Evolutionary conservation across 1,139 yeast species (phyloP).

Genomic region (Entelexis sorbosivorans): DNA sequence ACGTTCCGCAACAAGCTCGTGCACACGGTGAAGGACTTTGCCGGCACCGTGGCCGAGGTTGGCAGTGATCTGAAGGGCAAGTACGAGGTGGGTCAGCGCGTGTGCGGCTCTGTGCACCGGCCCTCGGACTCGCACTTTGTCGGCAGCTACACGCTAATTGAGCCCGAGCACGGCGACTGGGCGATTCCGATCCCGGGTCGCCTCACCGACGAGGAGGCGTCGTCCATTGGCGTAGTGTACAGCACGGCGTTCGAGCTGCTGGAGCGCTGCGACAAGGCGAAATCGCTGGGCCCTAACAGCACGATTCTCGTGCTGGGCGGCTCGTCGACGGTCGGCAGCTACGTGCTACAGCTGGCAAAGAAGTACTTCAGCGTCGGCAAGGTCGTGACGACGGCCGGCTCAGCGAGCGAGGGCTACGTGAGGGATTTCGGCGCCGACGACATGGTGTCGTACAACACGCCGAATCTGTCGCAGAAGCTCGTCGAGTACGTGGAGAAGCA

Average conservation of each 20-base stretch:
- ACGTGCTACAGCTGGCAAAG: conserved; percentile 38
- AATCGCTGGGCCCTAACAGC: conserved; percentile 22
- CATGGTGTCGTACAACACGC: conserved; percentile 41
- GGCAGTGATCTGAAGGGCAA: conserved; percentile 33
- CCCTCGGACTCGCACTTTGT: conserved; percentile 36
- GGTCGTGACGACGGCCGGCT: conserved; percentile 35
- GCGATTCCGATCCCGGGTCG: conserved; percentile 37
- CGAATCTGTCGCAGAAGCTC: conserved; percentile 13
- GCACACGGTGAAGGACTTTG: conserved; percentile 48
- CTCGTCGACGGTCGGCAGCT: conserved; percentile 60
- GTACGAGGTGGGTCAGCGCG: conserved; percentile 50
- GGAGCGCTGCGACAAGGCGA: conserved; percentile 28
- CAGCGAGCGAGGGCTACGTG: conserved; percentile 37
- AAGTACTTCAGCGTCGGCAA: conserved; percentile 16
- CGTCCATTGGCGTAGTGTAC: conserved; percentile 46
- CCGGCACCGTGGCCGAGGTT: conserved; percentile 54
- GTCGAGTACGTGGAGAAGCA: conserved; percentile 25
- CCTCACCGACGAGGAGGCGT: conserved; percentile 44
- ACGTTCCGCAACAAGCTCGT: conserved; percentile 7
- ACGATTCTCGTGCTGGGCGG: conserved; percentile 57
- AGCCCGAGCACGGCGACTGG: conserved; percentile 7
- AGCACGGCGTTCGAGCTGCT: conserved; percentile 41
- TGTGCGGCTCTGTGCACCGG: conserved; percentile 44
- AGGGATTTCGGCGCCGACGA: conserved; percentile 43
- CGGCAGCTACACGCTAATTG: conserved; percentile 32